Evolutionary conservation across 495 filamentous ascomycete genomes (phyloP), one percentile per base, ranked within the genome.

Genomic region (Trichoderma orchidacearum): DNA sequence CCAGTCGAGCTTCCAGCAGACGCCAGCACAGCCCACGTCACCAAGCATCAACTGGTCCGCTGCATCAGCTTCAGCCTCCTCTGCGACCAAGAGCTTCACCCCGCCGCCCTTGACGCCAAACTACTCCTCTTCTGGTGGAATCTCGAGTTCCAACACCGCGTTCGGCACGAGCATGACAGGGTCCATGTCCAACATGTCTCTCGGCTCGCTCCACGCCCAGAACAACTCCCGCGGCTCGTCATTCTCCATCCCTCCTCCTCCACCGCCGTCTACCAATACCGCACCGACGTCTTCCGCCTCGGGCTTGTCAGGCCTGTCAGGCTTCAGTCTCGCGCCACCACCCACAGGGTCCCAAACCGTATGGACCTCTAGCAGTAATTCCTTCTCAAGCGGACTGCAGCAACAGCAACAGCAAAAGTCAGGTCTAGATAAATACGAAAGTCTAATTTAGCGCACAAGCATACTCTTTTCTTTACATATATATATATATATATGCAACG

Each of bases 341-440:
- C 68, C 71, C 1, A 66, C 67, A 11, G 57, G 60, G 4, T 48
- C 41, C 8, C 41, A 48, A 12, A 48, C 23, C 15, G 41, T 27
- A 27, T 48, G 41, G 41, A 53, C 25, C 51, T 30, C 28, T 6
- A 53, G 51, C 51, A 53, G 51, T 18, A 61, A 9, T 11, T 48
- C 41, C 12, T 48, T 48, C 1, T 51, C 34, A 66, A 63, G 54
- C 60, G 63, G 38, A 11, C 60, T 65, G 48, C 66, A 62, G 56
- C 57, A 38, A 59, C 72, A 71, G 59, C 76, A 70, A 30, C 70
- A 69, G 41, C 72, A 80, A 58, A 81, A 77, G 62, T 71, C 67
- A 27, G 87, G 86, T 7, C 70, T 94, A 64, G 87, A 89, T 67
- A 85, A 84, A 62, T 94, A 88, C 62, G 84, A 89, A 62, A 93